Percentiles rank a stretch among this genome's conserved stretches.
Conservation (phyloP, 768 basidiomycete genomes). For the Termitomyces sp. region DNA sequence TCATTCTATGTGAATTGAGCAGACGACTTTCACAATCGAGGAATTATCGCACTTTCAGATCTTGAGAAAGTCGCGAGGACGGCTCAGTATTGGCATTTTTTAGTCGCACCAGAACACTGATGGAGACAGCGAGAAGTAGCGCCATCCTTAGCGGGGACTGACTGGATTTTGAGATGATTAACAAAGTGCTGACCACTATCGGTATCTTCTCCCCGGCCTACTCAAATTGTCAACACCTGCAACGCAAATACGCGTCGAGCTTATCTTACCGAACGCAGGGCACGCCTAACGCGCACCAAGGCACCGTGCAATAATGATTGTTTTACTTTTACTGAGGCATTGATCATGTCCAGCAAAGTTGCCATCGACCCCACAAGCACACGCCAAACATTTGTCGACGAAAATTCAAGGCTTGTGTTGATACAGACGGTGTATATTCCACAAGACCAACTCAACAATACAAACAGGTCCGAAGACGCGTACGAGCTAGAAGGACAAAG, state of each 20-base stretch:
- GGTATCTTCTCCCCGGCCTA: slow-evolving; percentile 42
- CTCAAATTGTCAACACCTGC: neutral
- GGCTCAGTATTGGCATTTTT: slow-evolving; percentile 48
- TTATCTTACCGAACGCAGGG: slow-evolving; percentile 56
- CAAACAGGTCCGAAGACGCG: slow-evolving; percentile 59
- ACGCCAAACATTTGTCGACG: slow-evolving; percentile 45
- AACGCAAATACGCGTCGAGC: neutral
- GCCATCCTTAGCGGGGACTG: slow-evolving; percentile 33
- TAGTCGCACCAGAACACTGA: slow-evolving; percentile 70
- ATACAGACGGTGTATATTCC: slow-evolving; percentile 55
- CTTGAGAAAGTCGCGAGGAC: slow-evolving; percentile 37
- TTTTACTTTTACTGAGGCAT: slow-evolving; percentile 50
- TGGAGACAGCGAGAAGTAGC: slow-evolving; percentile 61
- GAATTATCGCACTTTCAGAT: slow-evolving; percentile 38
- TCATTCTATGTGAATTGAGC: slow-evolving; percentile 35
- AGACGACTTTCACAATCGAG: neutral
- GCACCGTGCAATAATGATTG: slow-evolving; percentile 57
- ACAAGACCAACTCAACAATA: slow-evolving; percentile 70
- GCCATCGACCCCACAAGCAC: slow-evolving; percentile 56
- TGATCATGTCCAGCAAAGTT: slow-evolving; percentile 56
- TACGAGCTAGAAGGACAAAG: slow-evolving; percentile 35
- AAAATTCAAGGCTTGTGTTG: slow-evolving; percentile 39
- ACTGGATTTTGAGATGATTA: slow-evolving; percentile 47
- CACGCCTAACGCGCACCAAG: slow-evolving; percentile 58
- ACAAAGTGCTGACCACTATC: slow-evolving; percentile 47